Evolutionary conservation across 768 basidiomycete genomes (phyloP).

Genomic region (Naganishia vaughanmartiniae): DNA sequence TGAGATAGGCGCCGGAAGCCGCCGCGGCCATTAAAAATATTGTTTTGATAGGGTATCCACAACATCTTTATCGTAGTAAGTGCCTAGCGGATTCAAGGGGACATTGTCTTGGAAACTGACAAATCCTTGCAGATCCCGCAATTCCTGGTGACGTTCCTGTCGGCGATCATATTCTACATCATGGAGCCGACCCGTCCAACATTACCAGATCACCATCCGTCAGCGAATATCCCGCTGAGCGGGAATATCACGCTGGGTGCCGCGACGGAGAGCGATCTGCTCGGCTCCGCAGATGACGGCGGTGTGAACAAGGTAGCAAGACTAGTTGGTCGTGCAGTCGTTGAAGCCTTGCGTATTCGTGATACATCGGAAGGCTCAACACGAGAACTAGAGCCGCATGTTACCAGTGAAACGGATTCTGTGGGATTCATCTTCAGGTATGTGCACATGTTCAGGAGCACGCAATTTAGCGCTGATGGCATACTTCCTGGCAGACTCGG

Average conservation of each 20-base stretch:
- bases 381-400: slow-evolving; percentile 39
- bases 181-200: slow-evolving; percentile 62
- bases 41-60: slow-evolving; percentile 68
- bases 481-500: slow-evolving; percentile 18
- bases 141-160: slow-evolving; percentile 82
- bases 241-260: slow-evolving; percentile 38
- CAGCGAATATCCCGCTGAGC: slow-evolving; percentile 33
- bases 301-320: slow-evolving; percentile 14
- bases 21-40: no score
- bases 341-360: slow-evolving; percentile 21
- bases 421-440: slow-evolving; percentile 77
- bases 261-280: slow-evolving; percentile 13
- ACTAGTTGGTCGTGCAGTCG: slow-evolving; percentile 8
- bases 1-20: neutral
- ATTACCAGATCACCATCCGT: slow-evolving; percentile 41
- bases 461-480: neutral
- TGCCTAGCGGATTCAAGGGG: neutral
- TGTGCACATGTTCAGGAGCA: slow-evolving; percentile 41
- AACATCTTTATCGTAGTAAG: slow-evolving; percentile 78
- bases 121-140: slow-evolving; percentile 64
- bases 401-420: slow-evolving; percentile 60
- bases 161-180: slow-evolving; percentile 80
- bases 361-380: neutral
- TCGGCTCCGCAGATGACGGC: slow-evolving; percentile 24
- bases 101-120: neutral